Evolutionary conservation across 2,329 filamentous ascomycete genomes (phyloP).

Genomic region (Mariannaea elegans): DNA sequence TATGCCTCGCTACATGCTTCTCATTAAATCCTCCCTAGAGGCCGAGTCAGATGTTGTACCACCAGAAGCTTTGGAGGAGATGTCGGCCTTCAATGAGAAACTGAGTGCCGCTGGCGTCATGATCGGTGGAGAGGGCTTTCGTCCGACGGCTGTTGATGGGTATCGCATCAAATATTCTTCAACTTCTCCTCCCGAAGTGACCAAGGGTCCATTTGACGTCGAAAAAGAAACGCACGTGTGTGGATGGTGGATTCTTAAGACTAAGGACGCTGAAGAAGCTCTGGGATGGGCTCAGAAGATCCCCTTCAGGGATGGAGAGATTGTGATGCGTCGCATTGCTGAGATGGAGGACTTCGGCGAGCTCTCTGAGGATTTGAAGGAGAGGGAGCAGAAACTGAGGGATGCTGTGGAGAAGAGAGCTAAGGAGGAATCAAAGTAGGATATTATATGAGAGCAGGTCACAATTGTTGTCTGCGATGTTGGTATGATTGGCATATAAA

Average conservation of each 20-base stretch:
- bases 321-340: slow-evolving; percentile 34
- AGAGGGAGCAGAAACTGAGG: neutral
- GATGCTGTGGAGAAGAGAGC: neutral
- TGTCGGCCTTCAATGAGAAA: slow-evolving; percentile 41
- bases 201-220: slow-evolving; percentile 43
- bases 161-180: slow-evolving; percentile 40
- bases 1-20: slow-evolving; percentile 44
- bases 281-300: slow-evolving; percentile 43
- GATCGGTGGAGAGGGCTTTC: slow-evolving; percentile 40
- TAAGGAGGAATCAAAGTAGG: too few relatives aligned
- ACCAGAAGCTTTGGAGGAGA: slow-evolving; percentile 35
- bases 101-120: slow-evolving; percentile 40
- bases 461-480: too few relatives aligned
- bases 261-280: slow-evolving; percentile 41
- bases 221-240: slow-evolving; percentile 37
- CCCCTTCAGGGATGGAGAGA: slow-evolving; percentile 36
- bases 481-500: too few relatives aligned
- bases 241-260: slow-evolving; percentile 45
- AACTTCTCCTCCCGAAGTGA: slow-evolving; percentile 28
- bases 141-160: slow-evolving; percentile 35
- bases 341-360: neutral
- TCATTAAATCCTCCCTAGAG: slow-evolving; percentile 41
- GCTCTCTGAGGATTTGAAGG: neutral
- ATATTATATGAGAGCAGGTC: too few relatives aligned
- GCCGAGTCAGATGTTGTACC: slow-evolving; percentile 31